A percentile compares a stretch with the other conserved stretches of the same genome.
These are phyloP conservation scores for Ceriops tagal DNA, from an alignment of 345 rosid genomes.

Conservation along the genomic window DNA sequence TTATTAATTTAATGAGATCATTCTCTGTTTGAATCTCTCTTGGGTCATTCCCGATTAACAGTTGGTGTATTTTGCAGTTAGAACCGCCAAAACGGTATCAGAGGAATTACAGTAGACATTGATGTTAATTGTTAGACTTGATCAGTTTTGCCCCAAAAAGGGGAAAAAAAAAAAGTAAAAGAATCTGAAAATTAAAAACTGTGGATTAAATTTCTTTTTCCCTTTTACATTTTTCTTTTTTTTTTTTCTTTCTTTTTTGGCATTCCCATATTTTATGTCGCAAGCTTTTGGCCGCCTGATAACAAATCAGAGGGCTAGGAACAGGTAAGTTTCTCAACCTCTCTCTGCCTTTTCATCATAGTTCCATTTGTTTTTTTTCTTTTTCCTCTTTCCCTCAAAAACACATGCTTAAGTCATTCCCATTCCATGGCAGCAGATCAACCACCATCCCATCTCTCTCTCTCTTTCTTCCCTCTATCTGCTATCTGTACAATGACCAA, in stretches of 20 bases:
- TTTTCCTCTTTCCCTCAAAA: background rate
- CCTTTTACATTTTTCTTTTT: background rate
- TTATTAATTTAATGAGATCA: no score
- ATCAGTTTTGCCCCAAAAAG: no score
- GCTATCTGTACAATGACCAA: constrained; percentile 55
- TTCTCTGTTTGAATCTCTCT: no score
- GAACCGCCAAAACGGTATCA: no score
- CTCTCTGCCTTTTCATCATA: background rate
- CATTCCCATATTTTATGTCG: background rate
- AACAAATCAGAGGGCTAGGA: constrained; percentile 16
- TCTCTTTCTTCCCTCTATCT: constrained; percentile 13
- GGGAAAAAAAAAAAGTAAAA: background rate
- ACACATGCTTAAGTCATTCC: constrained; percentile 1
- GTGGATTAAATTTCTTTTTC: constrained; percentile 9
- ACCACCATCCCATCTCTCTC: constrained; percentile 5
- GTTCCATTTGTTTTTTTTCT: background rate
- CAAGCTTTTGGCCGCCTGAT: constrained; percentile 2
- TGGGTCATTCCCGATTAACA: no score
- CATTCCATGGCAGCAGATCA: no score
- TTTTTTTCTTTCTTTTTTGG: background rate
- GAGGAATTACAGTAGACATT: no score
- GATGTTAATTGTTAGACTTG: no score
- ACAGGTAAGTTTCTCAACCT: background rate
- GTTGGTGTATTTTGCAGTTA: no score
- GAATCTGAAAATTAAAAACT: background rate